Percentiles rank a stretch among this genome's conserved stretches.
Conservation (phyloP, 2,329 filamentous ascomycete genomes). For the Blumeria graminis region DNA sequence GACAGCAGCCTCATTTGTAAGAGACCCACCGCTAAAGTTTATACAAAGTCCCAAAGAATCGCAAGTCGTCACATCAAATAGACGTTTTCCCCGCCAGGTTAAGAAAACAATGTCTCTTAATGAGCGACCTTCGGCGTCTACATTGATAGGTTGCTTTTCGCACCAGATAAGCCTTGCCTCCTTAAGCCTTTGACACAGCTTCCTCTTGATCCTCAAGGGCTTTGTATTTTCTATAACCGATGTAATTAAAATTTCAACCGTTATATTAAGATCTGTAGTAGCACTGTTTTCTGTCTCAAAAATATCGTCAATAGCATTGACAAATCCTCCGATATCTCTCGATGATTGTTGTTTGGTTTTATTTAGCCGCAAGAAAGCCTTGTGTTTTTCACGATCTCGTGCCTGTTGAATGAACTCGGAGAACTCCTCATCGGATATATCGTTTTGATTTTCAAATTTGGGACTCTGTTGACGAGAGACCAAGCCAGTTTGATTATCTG, state of each 20-base stretch:
- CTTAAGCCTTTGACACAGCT: slow-evolving; percentile 40
- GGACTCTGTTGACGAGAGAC: not conserved
- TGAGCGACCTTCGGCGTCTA: slow-evolving; percentile 16
- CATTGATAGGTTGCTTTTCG: slow-evolving; percentile 28
- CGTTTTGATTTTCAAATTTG: slow-evolving; percentile 5
- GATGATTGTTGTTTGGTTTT: slow-evolving; percentile 2
- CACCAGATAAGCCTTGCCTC: slow-evolving; percentile 49
- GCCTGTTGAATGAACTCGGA: slow-evolving; percentile 13
- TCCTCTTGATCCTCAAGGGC: slow-evolving; percentile 37
- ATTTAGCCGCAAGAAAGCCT: slow-evolving; percentile 4
- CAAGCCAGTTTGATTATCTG: no score
- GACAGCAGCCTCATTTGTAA: slow-evolving; percentile 19
- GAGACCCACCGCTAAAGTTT: slow-evolving; percentile 15
- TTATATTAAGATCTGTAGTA: slow-evolving; percentile 17
- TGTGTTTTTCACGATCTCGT: slow-evolving; percentile 9
- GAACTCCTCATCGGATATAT: slow-evolving; percentile 13
- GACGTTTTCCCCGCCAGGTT: slow-evolving; percentile 48
- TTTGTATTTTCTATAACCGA: slow-evolving; percentile 38
- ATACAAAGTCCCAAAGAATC: slow-evolving; percentile 36
- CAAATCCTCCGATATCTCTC: slow-evolving; percentile 2
- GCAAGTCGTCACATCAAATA: slow-evolving; percentile 58
- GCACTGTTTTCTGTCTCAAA: slow-evolving; percentile 2
- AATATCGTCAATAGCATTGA: slow-evolving; percentile 5
- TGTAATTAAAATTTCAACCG: slow-evolving; percentile 41
- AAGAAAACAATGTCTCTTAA: slow-evolving; percentile 38